A percentile compares a stretch with the other conserved stretches of the same genome.
Conservation (phyloP, 208 protist species). For the Strigomonas oncopelti region DNA sequence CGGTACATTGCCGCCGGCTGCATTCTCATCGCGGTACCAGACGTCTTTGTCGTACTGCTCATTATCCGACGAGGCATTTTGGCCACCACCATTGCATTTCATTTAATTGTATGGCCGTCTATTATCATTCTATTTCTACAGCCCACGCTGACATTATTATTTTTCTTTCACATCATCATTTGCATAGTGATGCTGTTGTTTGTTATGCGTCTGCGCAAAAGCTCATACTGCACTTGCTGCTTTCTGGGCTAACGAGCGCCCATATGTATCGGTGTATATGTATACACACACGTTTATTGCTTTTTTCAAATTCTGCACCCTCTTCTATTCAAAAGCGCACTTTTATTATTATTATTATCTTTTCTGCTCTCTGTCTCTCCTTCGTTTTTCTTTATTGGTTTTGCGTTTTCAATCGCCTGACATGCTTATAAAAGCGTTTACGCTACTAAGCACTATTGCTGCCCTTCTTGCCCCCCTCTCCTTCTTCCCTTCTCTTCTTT, state of each 20-base stretch:
- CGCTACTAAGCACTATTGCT: background rate
- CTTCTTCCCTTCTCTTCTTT: no score
- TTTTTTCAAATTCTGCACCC: no score
- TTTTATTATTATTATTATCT: no score
- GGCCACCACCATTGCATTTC: conserved; percentile 45
- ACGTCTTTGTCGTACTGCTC: conserved; percentile 40
- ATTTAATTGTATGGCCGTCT: conserved; percentile 58
- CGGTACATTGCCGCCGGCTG: conserved; percentile 37
- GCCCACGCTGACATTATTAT: conserved; percentile 50
- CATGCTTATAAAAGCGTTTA: no score
- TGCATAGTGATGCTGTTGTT: conserved; percentile 51
- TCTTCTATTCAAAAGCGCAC: no score
- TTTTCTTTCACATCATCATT: conserved; percentile 60
- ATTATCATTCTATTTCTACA: conserved; percentile 53
- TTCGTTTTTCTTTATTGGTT: no score
- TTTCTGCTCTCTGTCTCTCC: no score
- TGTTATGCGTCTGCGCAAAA: conserved; percentile 49
- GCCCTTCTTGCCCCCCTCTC: background rate
- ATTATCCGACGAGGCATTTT: conserved; percentile 46
- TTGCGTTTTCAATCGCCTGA: no score
- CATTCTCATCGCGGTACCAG: conserved; percentile 40
- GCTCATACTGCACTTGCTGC: conserved; percentile 48
- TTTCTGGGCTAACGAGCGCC: conserved; percentile 25
- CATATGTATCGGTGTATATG: background rate
- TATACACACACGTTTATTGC: no score